Percentiles rank a stretch among this genome's conserved stretches.
Evolutionary conservation across 805 yeast species (phyloP).

Genomic region (Saccharomycopsis synnaedendra): DNA sequence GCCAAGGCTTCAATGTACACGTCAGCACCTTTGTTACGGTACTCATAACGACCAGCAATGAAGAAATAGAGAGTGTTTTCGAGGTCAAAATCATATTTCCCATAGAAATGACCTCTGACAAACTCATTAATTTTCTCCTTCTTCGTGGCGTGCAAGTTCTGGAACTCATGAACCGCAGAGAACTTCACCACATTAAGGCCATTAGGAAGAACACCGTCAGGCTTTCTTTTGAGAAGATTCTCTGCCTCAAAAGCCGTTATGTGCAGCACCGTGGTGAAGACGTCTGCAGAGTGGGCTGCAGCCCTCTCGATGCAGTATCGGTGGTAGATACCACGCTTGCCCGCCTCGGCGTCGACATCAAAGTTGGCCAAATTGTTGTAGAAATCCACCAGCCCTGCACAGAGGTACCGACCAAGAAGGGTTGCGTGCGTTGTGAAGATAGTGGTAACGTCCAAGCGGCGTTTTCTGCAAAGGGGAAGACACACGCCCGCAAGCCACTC

Average conservation of each 20-base stretch:
- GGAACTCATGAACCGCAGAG: conserved; percentile 96
- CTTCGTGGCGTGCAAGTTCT: conserved; percentile 84
- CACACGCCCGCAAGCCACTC: conserved; percentile 99
- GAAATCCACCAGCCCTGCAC: conserved; percentile 95
- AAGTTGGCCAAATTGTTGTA: conserved; percentile 81
- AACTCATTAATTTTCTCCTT: conserved; percentile 91
- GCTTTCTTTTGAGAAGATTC: conserved; percentile 86
- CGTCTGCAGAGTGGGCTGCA: conserved; percentile 93
- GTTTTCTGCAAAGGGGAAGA: conserved; percentile 80
- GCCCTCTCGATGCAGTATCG: conserved; percentile 95
- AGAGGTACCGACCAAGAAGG: conserved; percentile 81
- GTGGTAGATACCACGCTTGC: conserved; percentile 94
- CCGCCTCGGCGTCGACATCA: conserved; percentile 97
- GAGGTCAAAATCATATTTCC: conserved; percentile 87
- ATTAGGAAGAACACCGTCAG: conserved; percentile 96
- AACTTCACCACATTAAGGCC: conserved; percentile 93
- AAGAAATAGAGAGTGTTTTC: conserved; percentile 91
- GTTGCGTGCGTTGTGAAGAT: conserved; percentile 98
- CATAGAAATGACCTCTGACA: conserved; percentile 94
- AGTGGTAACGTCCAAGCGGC: conserved; percentile 88
- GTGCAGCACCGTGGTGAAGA: conserved; percentile 93
- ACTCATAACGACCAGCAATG: conserved; percentile 96
- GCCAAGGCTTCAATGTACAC: conserved; percentile 90
- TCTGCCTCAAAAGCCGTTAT: conserved; percentile 96
- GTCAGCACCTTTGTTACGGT: conserved; percentile 93